Base-by-base conservation (phyloP, 2,329 filamentous ascomycete genomes). In the Claviceps maximensis region DNA sequence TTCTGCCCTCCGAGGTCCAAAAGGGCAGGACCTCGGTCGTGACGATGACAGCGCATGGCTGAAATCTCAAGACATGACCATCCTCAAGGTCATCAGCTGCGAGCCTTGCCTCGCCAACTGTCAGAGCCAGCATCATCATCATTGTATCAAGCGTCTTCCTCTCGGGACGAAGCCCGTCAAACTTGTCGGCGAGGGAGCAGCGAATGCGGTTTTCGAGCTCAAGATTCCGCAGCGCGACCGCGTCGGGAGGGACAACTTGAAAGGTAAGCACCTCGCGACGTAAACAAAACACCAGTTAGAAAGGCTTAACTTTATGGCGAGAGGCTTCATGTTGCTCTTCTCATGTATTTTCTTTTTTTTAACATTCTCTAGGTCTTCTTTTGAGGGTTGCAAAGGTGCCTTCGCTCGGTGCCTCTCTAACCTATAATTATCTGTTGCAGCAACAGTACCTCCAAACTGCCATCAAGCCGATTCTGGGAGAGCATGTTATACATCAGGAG, bases 201-300 rank as follows among this genome's bases (percentile, higher is more conserved):
- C 87, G 51, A 91, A 93, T 65, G 77, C 84, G 50, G 83, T 90
- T 57, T 89, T 87, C 62, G 76, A 76, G 58, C 74, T 86, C 53
- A 69, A 71, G 47, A 55, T 74, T 21, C 67, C 70, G 4, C 60
- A 67, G 54, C 60, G 60, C 53, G 58, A 65, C 51, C 56, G 63
- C 40, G 57, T 65, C 44, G 59, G 60, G 45, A 57, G 60, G 6
- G 59, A 63, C 31, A 33, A 10, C 55, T 67, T 67, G 58, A 67
- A 61, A 62, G 69, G 64, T 74, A 65, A 55, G 63, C 62, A 6
- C 5, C 21, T 46, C 8, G 15, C 19, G 19, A 10, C 25, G 17
- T 21, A 4, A 17, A 41, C 2, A 8, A 1, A 19, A 9, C 6
- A 17, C n/a, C n/a, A n/a, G n/a, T n/a, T n/a, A n/a, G n/a, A n/a